phyloP scores from a whole-genome alignment of 331 rosid genomes.

The Malus hybrid region DNA sequence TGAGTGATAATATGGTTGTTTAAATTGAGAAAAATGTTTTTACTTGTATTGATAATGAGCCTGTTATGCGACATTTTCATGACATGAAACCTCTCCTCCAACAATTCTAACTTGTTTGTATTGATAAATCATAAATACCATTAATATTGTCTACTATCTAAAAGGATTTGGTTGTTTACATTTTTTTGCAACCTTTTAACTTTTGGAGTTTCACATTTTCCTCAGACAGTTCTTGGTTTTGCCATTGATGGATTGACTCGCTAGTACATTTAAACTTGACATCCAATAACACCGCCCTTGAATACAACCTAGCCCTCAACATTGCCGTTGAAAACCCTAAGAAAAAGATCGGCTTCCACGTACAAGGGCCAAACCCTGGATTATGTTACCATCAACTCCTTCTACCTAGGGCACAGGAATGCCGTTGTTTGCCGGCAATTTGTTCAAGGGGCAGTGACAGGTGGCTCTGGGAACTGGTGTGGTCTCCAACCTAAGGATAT shows the following conservation, averaged over 20 bases:
- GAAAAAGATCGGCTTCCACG: background rate
- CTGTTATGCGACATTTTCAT: no score
- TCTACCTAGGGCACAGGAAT: background rate
- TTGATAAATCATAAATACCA: no score
- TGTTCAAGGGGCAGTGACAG: background rate
- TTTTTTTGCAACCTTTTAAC: no score
- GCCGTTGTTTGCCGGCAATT: background rate
- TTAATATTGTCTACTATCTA: no score
- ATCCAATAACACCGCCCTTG: background rate
- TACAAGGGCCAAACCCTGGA: background rate
- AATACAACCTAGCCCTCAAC: slow-evolving; percentile 7
- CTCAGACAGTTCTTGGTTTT: no score
- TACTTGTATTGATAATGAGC: no score
- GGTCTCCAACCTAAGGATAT: background rate
- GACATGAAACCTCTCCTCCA: no score
- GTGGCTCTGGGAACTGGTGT: background rate
- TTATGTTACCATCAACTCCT: background rate
- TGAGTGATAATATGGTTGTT: no score
- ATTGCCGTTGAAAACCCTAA: slow-evolving; percentile 13
- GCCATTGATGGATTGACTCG: background rate
- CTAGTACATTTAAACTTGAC: background rate
- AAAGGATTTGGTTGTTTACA: no score
- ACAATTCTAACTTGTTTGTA: no score
- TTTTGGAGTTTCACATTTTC: no score
- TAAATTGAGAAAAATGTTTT: no score